Conservation (phyloP, 176 grass and related monocot species). For the Alloteropsis semialata region DNA sequence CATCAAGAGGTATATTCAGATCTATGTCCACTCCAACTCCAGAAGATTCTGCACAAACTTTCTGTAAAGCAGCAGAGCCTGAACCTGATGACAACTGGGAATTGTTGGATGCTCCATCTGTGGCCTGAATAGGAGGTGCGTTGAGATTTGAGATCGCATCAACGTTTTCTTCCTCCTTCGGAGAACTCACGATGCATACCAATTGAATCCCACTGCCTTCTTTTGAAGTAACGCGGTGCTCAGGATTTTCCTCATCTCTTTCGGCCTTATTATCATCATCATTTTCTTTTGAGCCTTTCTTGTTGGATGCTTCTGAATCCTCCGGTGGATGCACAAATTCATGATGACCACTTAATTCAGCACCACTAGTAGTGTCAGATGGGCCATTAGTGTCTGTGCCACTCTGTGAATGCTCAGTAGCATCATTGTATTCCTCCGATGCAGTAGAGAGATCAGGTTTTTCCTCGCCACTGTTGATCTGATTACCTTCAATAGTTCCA, state of each 20-base stretch:
- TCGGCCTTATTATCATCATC: constrained; percentile 16
- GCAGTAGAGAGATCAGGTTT: background rate
- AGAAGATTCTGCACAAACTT: background rate
- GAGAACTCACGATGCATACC: background rate
- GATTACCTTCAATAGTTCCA: background rate
- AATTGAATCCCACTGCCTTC: constrained; percentile 1
- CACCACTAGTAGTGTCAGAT: background rate
- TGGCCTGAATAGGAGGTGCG: background rate
- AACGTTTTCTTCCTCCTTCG: background rate
- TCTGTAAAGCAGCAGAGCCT: background rate
- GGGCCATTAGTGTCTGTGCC: background rate
- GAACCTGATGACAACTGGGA: background rate
- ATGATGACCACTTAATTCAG: background rate
- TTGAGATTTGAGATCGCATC: constrained; percentile 8
- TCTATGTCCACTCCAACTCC: constrained; percentile 28
- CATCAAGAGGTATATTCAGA: constrained; percentile 2
- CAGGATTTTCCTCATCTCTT: background rate
- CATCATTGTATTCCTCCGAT: background rate
- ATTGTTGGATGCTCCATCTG: background rate
- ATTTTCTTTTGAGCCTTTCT: constrained; percentile 2
- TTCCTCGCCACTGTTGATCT: background rate
- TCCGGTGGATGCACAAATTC: background rate
- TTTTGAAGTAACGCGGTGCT: background rate
- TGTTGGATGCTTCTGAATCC: background rate
- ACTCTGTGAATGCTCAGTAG: background rate